These are phyloP conservation scores for Clonostachys sp. DNA, from an alignment of 2,329 filamentous ascomycete species.

Conservation along the genomic window DNA sequence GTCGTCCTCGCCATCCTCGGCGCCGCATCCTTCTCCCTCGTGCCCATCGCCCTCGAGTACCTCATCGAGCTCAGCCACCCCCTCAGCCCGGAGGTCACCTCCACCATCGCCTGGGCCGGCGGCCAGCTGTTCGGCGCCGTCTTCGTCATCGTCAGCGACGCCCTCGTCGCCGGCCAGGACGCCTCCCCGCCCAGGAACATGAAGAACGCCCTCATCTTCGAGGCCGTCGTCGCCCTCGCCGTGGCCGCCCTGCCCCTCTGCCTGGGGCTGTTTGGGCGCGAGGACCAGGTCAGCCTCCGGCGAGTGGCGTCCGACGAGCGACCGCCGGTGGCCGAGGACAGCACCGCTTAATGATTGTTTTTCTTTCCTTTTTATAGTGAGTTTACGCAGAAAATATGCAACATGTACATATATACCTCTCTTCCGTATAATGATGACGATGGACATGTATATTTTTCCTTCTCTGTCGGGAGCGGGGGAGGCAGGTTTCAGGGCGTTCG, in stretches of 20 bases:
- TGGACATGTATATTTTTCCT: no score
- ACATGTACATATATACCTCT: no score
- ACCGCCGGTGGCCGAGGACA: not conserved
- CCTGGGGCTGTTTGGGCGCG: constrained; percentile 65
- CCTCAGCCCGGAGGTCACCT: constrained; percentile 79
- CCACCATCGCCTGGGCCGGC: constrained; percentile 77
- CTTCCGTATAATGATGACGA: no score
- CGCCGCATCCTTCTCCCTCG: constrained; percentile 71
- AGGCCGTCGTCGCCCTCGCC: constrained; percentile 64
- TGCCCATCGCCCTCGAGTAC: constrained; percentile 84
- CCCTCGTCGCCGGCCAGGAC: constrained; percentile 52
- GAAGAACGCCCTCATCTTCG: constrained; percentile 71
- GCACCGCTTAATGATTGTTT: no score
- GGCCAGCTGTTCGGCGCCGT: constrained; percentile 82
- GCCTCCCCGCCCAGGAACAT: constrained; percentile 66
- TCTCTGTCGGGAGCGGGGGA: no score
- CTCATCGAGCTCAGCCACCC: constrained; percentile 85
- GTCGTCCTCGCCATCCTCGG: constrained; percentile 73
- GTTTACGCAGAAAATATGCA: no score
- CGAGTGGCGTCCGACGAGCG: constrained; percentile 40
- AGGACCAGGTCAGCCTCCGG: constrained; percentile 42
- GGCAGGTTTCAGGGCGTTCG: no score
- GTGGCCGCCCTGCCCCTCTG: constrained; percentile 64
- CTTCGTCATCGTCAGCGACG: constrained; percentile 80
- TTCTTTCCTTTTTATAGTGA: no score